Evolutionary conservation across 495 filamentous ascomycete species (phyloP), one percentile per base, ranked within the genome.

Genomic region (Daldinia childiae): DNA sequence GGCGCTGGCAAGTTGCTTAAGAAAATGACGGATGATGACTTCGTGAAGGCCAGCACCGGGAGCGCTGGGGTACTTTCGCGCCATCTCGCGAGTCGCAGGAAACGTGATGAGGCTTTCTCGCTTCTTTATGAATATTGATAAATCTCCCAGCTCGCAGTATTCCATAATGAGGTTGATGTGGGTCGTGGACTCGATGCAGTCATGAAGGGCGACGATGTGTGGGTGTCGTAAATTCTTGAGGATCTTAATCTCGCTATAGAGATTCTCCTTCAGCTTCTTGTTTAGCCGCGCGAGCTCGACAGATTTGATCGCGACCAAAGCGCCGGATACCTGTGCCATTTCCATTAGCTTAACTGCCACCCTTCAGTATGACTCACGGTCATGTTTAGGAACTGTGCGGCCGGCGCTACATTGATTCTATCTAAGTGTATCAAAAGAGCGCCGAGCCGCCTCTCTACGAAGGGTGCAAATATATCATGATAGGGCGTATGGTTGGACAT

Each of bases 141-240:
- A 79, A 75, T 99, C 95, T 29, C 95, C 94, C 34, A 99, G 84
- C 74, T 96, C 92, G 81, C 95, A 99, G 81, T 94, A 98, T 78
- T 99, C 96, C 96, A 98, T 99, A 54, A 98, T 91, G 19, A 99
- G 86, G 81, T 99, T 94, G 79, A 98, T 97, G 65, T 97, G 93
- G 19, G 90, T 89, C 6, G 86, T 81, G 4, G 92, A 90, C 77
- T 98, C 95, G 78, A 92, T 86, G 82, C 93, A 97, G 77, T 97
- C 93, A 81, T 95, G 94, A 56, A 99, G 88, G 58, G 94, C 92
- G 72, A 98, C 96, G 72, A 99, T 98, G 77, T 99, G 95, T 27
- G 95, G 95, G 80, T 98, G 96, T 54, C 95, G 91, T 17, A 98
- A 85, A 73, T 88, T 90, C 79, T 94, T 93, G 71, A 99, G 88